These are phyloP conservation scores for Cladosporium sp. DNA, from an alignment of 2,329 filamentous ascomycete genomes.

Conservation along the genomic window DNA sequence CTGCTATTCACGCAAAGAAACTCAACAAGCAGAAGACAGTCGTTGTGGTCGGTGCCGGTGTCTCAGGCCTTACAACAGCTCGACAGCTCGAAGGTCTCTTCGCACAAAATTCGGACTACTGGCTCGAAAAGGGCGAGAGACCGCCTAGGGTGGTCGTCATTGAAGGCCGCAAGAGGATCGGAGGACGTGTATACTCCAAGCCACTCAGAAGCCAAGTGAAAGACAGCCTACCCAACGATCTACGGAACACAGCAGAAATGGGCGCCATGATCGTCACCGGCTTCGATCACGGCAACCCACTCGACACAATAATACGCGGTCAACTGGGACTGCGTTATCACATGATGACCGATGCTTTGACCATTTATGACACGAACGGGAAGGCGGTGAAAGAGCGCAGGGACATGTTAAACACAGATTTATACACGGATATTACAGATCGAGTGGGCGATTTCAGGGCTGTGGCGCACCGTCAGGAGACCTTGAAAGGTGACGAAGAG, in stretches of 20 bases:
- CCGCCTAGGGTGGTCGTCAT: conserved; percentile 71
- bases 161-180: conserved; percentile 80
- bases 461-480: conserved; percentile 61
- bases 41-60: conserved; percentile 85
- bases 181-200: conserved; percentile 89
- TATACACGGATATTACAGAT: conserved; percentile 93
- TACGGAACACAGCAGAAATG: conserved; percentile 81
- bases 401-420: conserved; percentile 77
- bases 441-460: conserved; percentile 86
- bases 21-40: conserved; percentile 62
- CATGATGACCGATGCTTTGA: conserved; percentile 69
- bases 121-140: conserved; percentile 58
- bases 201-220: conserved; percentile 55
- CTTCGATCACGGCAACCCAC: conserved; percentile 88
- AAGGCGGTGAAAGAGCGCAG: conserved; percentile 68
- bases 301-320: conserved; percentile 84
- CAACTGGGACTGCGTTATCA: conserved; percentile 87
- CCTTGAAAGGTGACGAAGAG: conserved; percentile 75
- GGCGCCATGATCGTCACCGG: conserved; percentile 97
- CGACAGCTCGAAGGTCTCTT: conserved; percentile 85
- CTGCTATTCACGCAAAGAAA: conserved; percentile 30
- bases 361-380: conserved; percentile 80
- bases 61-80: conserved; percentile 86
- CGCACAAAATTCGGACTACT: conserved; percentile 66
- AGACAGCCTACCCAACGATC: conserved; percentile 46